Evolutionary conservation across 177 flowering plant species (phyloP).

Genomic region (Vitis hybrid): DNA sequence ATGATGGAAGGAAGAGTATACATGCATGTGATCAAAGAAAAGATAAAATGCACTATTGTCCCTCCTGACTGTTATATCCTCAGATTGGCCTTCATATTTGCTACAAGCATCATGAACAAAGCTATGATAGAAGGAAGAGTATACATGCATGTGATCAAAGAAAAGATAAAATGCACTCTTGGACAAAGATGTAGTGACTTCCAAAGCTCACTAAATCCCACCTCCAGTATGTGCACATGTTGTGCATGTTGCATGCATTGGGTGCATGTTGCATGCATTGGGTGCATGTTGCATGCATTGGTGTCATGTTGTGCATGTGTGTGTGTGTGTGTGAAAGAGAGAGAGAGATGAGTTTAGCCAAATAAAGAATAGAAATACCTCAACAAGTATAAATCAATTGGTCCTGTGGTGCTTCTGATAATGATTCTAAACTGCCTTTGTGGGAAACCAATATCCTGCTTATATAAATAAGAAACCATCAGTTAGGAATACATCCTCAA

Average conservation of each 20-base stretch:
- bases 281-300: too few relatives aligned
- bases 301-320: too few relatives aligned
- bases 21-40: not conserved
- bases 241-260: too few relatives aligned
- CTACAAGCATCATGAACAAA: conserved; percentile 19
- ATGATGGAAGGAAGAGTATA: too few relatives aligned
- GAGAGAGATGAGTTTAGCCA: too few relatives aligned
- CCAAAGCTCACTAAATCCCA: not conserved
- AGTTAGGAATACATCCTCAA: not conserved
- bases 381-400: conserved; percentile 34
- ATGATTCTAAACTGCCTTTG: conserved; percentile 34
- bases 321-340: not conserved
- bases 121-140: not conserved
- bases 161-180: not conserved
- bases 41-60: too few relatives aligned
- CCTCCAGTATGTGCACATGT: too few relatives aligned
- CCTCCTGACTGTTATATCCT: conserved; percentile 14
- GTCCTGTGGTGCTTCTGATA: conserved; percentile 34
- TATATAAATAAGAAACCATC: not conserved
- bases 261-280: too few relatives aligned
- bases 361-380: conserved; percentile 21
- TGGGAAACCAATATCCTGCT: conserved; percentile 28
- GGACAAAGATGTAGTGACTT: not conserved
- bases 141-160: not conserved
- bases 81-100: conserved; percentile 15